Evolutionary conservation across 2,329 filamentous ascomycete species (phyloP).

Genomic region (Karstenula rhodostoma): DNA sequence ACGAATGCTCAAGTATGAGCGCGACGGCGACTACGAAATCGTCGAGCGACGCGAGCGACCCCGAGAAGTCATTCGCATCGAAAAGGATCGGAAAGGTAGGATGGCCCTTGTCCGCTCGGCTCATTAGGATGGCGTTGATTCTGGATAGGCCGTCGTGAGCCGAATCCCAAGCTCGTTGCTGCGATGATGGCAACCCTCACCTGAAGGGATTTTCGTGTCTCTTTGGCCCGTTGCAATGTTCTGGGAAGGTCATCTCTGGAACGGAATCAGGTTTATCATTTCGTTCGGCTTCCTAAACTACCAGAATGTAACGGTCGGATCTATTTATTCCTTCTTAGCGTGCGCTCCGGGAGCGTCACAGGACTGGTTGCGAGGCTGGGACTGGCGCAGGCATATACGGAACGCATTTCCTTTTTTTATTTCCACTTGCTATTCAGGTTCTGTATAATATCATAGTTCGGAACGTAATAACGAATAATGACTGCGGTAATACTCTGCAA

Average conservation of each 20-base stretch:
- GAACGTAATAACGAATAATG: conserved; percentile 12
- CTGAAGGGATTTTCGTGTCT: conserved; percentile 25
- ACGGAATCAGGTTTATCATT: background rate
- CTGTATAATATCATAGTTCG: conserved; percentile 6
- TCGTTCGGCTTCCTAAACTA: background rate
- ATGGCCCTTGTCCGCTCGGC: conserved; percentile 84
- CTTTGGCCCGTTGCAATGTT: background rate
- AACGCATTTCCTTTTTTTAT: background rate
- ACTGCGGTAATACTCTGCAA: background rate
- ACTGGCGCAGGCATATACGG: conserved; percentile 18
- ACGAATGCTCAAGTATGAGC: conserved; percentile 65
- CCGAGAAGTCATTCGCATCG: conserved; percentile 71
- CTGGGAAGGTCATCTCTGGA: background rate
- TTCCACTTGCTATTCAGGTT: background rate
- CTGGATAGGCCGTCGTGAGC: conserved; percentile 47
- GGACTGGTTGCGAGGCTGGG: background rate
- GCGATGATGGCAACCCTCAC: conserved; percentile 55
- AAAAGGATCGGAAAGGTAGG: conserved; percentile 96
- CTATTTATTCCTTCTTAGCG: background rate
- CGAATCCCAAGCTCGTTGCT: conserved; percentile 54
- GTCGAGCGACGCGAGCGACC: conserved; percentile 62
- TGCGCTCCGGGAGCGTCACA: conserved; percentile 1
- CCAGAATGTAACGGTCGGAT: background rate
- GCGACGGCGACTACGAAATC: conserved; percentile 68
- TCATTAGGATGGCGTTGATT: conserved; percentile 56